Evolutionary conservation across 345 rosid species (phyloP).

Genomic region (Brassica napus): Da-Ae NC_063446.1:53313501-53314000

Average conservation of each 20-base stretch:
- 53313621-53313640: conserved; percentile 16
- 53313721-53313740: too few relatives aligned
- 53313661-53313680: conserved; percentile 26
- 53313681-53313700: not conserved
- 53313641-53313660: conserved; percentile 48
- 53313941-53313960: conserved; percentile 8
- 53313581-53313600: conserved; percentile 34
- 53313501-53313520: conserved; percentile 8
- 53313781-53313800: not conserved
- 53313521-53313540: conserved; percentile 4
- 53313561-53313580: conserved; percentile 30
- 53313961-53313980: not conserved
- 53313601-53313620: conserved; percentile 31
- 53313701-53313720: not conserved
- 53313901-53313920: not conserved
- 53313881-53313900: not conserved
- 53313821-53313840: not conserved
- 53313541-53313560: conserved; percentile 19
- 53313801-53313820: not conserved
- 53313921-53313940: conserved; percentile 46
- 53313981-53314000: conserved; percentile 9
- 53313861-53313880: not conserved
- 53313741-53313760: not conserved
- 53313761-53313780: not conserved
- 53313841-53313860: not conserved